Percentiles rank a stretch among this genome's conserved stretches.
Evolutionary conservation across 1,139 yeast genomes (phyloP).

Genomic region (Saccharomyces hybrid): DNA sequence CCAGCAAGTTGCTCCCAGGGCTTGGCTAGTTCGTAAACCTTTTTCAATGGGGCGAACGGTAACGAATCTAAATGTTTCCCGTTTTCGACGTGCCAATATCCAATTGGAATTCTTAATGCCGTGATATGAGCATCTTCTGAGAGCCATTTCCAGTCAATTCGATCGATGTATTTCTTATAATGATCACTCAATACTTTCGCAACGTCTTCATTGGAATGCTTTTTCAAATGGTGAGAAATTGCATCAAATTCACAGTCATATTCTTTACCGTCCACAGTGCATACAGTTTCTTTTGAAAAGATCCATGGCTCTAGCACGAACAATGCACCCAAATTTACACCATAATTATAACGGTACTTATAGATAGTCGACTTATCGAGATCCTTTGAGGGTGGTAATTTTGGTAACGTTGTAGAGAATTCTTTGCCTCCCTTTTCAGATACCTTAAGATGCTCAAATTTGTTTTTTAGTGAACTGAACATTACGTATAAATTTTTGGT

Average conservation of each 20-base stretch:
- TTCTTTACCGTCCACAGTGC: not conserved
- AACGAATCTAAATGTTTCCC: conserved; percentile 49
- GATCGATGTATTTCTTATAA: conserved; percentile 56
- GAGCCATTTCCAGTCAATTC: conserved; percentile 73
- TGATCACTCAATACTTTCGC: conserved; percentile 52
- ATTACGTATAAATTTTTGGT: not conserved
- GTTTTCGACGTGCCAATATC: conserved; percentile 80
- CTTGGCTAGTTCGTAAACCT: conserved; percentile 54
- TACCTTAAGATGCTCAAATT: not conserved
- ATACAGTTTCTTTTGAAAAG: conserved; percentile 42
- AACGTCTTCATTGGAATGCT: conserved; percentile 50
- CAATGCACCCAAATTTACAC: conserved; percentile 81
- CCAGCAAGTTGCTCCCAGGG: conserved; percentile 49
- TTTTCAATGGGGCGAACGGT: conserved; percentile 47
- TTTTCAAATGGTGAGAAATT: conserved; percentile 41
- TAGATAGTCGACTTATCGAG: conserved; percentile 47
- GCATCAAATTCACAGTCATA: conserved; percentile 57
- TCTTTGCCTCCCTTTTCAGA: not conserved
- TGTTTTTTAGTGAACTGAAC: not conserved
- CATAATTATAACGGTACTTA: conserved; percentile 63
- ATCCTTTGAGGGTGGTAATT: conserved; percentile 21
- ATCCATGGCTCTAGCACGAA: conserved; percentile 79
- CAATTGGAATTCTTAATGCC: conserved; percentile 77
- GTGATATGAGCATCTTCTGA: conserved; percentile 53
- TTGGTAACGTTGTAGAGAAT: not conserved